Evolutionary conservation across 371 early-diverging fungal species (phyloP).

Genomic region (Mortierella sp.): DNA sequence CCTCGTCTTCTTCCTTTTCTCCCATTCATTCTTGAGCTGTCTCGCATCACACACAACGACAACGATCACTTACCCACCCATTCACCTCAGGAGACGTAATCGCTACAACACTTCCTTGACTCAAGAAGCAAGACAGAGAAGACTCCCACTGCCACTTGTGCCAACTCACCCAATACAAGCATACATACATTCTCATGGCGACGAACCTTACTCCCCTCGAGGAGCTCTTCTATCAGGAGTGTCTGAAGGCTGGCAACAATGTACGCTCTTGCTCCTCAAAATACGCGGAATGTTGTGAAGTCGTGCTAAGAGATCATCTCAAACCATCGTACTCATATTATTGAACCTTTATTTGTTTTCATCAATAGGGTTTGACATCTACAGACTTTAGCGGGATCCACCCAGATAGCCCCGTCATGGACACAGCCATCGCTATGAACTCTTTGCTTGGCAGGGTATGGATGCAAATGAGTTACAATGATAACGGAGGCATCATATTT

Average conservation of each 20-base stretch:
- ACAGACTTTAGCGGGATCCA: slow-evolving; percentile 29
- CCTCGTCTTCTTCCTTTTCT: too few species aligned
- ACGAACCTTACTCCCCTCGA: slow-evolving; percentile 19
- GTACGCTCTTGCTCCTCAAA: slow-evolving; percentile 11
- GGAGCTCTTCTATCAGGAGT: slow-evolving; percentile 41
- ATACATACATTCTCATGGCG: background rate
- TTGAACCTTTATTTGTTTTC: background rate
- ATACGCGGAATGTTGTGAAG: background rate
- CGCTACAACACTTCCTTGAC: background rate
- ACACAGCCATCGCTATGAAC: slow-evolving; percentile 65
- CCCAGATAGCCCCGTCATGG: slow-evolving; percentile 60
- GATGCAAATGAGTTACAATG: background rate
- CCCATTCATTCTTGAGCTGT: too few species aligned
- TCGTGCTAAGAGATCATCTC: background rate
- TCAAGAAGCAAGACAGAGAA: background rate
- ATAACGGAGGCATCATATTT: background rate
- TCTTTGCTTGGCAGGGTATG: slow-evolving; percentile 65
- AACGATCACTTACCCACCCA: too few species aligned
- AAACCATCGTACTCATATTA: background rate
- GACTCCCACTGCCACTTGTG: background rate
- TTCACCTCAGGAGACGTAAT: too few species aligned
- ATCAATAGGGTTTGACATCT: slow-evolving; percentile 36
- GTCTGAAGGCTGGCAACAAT: slow-evolving; percentile 24
- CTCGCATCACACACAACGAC: too few species aligned
- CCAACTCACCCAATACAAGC: background rate